Conservation (phyloP, 2,329 filamentous ascomycete species). For the Paraphoma sp. region DNA sequence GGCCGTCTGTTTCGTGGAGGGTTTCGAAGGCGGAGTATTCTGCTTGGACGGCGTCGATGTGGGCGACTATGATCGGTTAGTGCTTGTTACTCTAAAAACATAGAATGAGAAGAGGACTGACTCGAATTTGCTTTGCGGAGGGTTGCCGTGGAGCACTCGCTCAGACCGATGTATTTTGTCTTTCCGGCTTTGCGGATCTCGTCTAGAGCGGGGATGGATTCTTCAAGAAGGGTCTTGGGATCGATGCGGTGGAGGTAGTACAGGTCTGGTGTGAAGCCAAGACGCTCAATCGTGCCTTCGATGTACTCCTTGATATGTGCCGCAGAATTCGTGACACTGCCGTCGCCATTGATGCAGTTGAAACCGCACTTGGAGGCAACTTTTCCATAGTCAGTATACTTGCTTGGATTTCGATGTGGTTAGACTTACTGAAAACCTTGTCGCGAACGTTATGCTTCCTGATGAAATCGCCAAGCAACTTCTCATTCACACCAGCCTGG, state of each 20-base stretch:
- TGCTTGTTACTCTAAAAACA: too few species aligned
- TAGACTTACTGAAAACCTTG: slow-evolving; percentile 26
- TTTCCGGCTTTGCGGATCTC: slow-evolving; percentile 51
- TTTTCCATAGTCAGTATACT: neutral
- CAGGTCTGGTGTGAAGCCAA: slow-evolving; percentile 49
- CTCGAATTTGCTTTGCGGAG: slow-evolving; percentile 54
- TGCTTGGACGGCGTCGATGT: slow-evolving; percentile 56
- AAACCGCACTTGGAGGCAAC: slow-evolving; percentile 37
- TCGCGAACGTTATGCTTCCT: slow-evolving; percentile 33
- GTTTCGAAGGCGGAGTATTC: slow-evolving; percentile 59
- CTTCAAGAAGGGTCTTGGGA: slow-evolving; percentile 43
- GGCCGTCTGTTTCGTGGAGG: slow-evolving; percentile 48
- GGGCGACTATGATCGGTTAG: slow-evolving; percentile 45
- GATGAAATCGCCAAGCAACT: slow-evolving; percentile 35
- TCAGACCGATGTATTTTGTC: slow-evolving; percentile 56
- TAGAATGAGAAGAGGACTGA: slow-evolving; percentile 1
- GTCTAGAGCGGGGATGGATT: slow-evolving; percentile 57
- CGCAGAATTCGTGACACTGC: slow-evolving; percentile 46
- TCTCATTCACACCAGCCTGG: slow-evolving; percentile 36
- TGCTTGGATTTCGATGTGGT: neutral
- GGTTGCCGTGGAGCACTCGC: slow-evolving; percentile 51
- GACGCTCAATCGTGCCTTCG: slow-evolving; percentile 46
- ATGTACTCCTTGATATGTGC: slow-evolving; percentile 49
- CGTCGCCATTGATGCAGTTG: slow-evolving; percentile 44
- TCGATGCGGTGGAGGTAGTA: slow-evolving; percentile 53